Percentiles rank a stretch among this genome's conserved stretches.
Evolutionary conservation across 306 rosid species (phyloP).

Genomic region (Rosa lucieae): DNA sequence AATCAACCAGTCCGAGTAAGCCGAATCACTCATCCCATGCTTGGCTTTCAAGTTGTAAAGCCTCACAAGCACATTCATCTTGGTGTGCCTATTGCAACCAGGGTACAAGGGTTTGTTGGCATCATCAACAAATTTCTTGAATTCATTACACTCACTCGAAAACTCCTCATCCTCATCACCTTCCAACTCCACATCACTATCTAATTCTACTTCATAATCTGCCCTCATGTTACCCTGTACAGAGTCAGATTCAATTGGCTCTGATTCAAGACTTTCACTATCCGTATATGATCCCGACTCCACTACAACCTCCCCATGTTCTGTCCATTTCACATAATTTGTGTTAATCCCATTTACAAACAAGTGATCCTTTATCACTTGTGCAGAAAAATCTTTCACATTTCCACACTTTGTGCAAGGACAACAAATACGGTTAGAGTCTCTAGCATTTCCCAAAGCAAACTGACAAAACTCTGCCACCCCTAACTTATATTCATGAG

Average conservation of each 20-base stretch:
- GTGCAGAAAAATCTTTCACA: not conserved
- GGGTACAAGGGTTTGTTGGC: not conserved
- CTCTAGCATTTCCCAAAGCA: not conserved
- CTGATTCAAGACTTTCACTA: not conserved
- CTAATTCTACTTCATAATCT: not conserved
- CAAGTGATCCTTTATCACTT: not conserved
- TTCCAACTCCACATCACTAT: not conserved
- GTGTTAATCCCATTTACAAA: not conserved
- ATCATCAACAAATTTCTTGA: not conserved
- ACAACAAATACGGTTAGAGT: not conserved
- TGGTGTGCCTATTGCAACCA: not conserved
- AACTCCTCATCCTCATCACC: not conserved
- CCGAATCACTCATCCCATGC: not conserved
- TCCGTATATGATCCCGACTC: not conserved
- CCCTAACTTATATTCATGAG: not conserved
- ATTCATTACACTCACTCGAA: not conserved
- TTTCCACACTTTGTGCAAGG: not conserved
- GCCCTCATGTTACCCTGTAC: not conserved
- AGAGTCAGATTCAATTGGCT: not conserved
- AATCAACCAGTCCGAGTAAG: not conserved
- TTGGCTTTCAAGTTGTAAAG: constrained; percentile 1
- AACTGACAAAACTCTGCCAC: not conserved
- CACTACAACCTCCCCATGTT: not conserved
- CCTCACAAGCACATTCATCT: not conserved
- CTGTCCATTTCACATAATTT: not conserved